Evolutionary conservation across 352 stramenopile species (phyloP), one percentile per base, ranked within the genome.

Genomic region (Phytophthora capsici): DNA sequence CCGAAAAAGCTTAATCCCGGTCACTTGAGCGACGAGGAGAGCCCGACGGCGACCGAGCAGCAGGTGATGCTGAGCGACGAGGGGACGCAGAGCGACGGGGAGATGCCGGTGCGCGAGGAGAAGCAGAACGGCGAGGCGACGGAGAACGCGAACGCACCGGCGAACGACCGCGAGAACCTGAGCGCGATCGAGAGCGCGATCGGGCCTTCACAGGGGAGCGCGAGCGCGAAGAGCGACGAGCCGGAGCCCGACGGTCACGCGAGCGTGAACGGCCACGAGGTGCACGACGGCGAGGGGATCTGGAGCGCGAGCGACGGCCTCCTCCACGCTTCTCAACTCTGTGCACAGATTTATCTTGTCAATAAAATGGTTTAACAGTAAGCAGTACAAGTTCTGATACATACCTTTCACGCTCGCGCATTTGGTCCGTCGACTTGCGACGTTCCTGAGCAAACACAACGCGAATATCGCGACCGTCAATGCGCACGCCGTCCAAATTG

Each of bases 381-480:
- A n/a, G n/a, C 22, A 48, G 26, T 14, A 60, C 20, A 44, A 38
- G 30, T 13, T 19, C 32, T 13, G 40, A 8, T 53, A 7, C 17
- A 38, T 36, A 91, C 85, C 67, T 77, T 57, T 94, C 89, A 50
- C 92, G 81, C n/a, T 89, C 86, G 56, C 91, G 86, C 95, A 98
- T 98, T 70, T 98, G 92, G 55, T 96, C 89, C 8, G 95, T 96
- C 14, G 91, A 97, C 76, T 98, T 98, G 60, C 95, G 89, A 52
- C 95, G 94, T 69, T 98, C 94, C 73, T 98, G 95, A n/a, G 95
- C 95, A 78, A 98, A 98, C 37, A 98, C 93, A 13, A 98, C 95
- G 70, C 96, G 92, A 47, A 98, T 85, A 58, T 98, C 91, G 36
- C 90, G 83, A 51, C 95, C 95, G 52, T 98, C 96, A 54, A 98